Conservation (phyloP, 805 yeast species). For the Saccharomycopsis fibuligera region DNA sequence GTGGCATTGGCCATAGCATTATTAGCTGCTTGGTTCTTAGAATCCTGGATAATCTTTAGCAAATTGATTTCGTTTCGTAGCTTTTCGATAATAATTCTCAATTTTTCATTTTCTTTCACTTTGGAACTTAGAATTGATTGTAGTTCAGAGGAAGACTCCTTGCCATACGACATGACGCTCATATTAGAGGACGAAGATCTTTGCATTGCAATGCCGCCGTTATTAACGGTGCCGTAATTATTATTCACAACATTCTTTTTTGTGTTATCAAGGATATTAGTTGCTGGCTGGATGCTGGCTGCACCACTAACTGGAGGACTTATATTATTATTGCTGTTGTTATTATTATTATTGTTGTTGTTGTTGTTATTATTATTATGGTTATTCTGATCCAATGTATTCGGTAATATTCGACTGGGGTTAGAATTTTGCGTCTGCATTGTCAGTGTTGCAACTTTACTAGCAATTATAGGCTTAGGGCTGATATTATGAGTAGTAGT, state of each 20-base stretch:
- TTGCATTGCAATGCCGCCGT: conserved; percentile 1
- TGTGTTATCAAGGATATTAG: neutral
- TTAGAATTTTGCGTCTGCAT: too few species aligned
- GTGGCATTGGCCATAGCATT: neutral
- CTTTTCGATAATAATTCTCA: conserved; percentile 20
- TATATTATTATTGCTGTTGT: neutral
- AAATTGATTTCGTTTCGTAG: conserved; percentile 16
- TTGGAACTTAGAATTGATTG: conserved; percentile 13
- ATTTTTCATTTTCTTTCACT: conserved; percentile 20
- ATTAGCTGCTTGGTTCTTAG: neutral
- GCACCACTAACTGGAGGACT: neutral
- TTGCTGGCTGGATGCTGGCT: neutral
- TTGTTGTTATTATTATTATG: neutral
- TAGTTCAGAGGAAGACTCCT: conserved; percentile 10
- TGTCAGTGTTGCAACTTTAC: too few species aligned
- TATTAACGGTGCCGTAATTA: neutral
- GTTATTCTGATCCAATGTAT: too few species aligned
- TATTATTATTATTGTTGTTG: neutral
- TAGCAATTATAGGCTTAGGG: neutral
- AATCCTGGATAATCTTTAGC: conserved; percentile 7
- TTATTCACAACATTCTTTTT: neutral
- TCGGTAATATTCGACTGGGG: too few species aligned
- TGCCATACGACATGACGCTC: neutral
- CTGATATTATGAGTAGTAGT: too few species aligned
- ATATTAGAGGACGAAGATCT: neutral